Evolutionary conservation across 192 early-diverging fungal genomes (phyloP).

Genomic region (Mortierella hygrophila): DNA sequence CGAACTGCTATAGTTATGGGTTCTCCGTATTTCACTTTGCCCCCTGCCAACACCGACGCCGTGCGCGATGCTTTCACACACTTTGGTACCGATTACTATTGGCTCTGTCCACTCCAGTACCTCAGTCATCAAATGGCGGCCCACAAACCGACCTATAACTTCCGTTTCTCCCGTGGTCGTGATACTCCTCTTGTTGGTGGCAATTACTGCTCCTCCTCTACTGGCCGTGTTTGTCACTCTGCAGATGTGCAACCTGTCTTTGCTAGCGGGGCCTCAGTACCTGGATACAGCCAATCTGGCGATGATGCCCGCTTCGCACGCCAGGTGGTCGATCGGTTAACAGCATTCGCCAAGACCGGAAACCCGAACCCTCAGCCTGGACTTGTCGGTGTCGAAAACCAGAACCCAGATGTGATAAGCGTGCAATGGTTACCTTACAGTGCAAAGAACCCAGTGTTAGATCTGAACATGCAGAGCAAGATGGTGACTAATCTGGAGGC

Average conservation of each 20-base stretch:
- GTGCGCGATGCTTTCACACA: conserved; percentile 29
- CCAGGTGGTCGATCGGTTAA: conserved; percentile 50
- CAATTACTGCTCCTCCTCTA: conserved; percentile 31
- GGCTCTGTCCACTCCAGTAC: conserved; percentile 45
- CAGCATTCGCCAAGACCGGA: conserved; percentile 53
- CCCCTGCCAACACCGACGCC: conserved; percentile 16
- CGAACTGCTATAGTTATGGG: conserved; percentile 13
- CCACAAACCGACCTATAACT: conserved; percentile 28
- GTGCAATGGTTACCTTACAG: conserved; percentile 26
- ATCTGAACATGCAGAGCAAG: neutral
- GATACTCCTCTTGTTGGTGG: conserved; percentile 21
- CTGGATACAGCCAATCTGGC: conserved; percentile 17
- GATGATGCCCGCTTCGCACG: conserved; percentile 57
- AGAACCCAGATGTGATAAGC: conserved; percentile 34
- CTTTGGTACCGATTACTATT: conserved; percentile 42
- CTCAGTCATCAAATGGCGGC: conserved; percentile 36
- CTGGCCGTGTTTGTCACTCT: conserved; percentile 45
- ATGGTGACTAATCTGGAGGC: neutral
- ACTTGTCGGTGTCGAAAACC: conserved; percentile 16
- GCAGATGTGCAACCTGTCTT: conserved; percentile 45
- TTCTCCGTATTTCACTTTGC: conserved; percentile 25
- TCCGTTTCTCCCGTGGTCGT: conserved; percentile 50
- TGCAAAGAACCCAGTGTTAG: conserved; percentile 20
- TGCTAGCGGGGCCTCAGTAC: conserved; percentile 29
- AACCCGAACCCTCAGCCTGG: conserved; percentile 53